These are phyloP conservation scores for Vinca minor DNA, from an alignment of 257 asterid genomes.

Conservation along the genomic window DNA sequence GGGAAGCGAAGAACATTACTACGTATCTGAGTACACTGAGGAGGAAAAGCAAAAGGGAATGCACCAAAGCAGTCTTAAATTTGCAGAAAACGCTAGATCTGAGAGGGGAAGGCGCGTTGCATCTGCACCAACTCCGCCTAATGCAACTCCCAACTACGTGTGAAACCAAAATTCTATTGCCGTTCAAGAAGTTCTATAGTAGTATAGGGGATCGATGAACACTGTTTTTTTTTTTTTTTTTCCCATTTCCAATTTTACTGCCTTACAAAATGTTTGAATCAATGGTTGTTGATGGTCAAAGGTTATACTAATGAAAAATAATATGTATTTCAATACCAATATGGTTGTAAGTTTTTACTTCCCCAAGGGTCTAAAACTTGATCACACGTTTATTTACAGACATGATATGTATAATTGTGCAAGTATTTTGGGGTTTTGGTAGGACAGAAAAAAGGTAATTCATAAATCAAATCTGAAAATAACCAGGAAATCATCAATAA, in stretches of 20 bases:
- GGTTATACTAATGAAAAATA: neutral
- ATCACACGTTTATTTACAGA: too few species aligned
- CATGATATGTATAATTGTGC: too few species aligned
- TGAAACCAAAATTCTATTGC: neutral
- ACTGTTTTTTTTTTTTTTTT: neutral
- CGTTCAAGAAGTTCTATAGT: neutral
- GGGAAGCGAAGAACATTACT: conserved; percentile 31
- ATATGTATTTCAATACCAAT: neutral
- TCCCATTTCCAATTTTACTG: neutral
- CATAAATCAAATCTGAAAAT: neutral
- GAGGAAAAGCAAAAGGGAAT: conserved; percentile 37
- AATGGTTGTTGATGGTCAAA: neutral
- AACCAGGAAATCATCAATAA: neutral
- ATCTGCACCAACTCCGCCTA: conserved; percentile 25
- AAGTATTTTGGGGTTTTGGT: neutral
- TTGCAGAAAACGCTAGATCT: conserved; percentile 47
- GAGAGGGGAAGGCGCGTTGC: conserved; percentile 49
- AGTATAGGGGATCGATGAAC: neutral
- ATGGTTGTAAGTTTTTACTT: neutral
- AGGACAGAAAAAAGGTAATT: neutral
- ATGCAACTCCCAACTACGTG: conserved; percentile 29
- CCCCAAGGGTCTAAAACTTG: neutral
- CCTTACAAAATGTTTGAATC: neutral
- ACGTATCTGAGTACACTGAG: conserved; percentile 23
- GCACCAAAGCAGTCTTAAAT: conserved; percentile 47